Evolutionary conservation across 2,329 filamentous ascomycete genomes (phyloP), one percentile per base, ranked within the genome.

Genomic region (Ophiostoma montium): DNA sequence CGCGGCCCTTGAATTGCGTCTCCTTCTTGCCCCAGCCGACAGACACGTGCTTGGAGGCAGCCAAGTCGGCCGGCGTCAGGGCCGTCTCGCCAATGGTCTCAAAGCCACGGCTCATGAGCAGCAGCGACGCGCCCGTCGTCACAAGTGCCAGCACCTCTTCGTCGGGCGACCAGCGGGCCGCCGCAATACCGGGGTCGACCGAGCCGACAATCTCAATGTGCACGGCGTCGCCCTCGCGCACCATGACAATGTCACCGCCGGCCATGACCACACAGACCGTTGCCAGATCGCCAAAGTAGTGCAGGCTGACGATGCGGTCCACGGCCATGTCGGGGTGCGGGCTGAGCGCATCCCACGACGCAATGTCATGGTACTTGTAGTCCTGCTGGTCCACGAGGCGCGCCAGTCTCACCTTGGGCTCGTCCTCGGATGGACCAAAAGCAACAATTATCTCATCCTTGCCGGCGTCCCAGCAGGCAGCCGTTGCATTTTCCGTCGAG

Each of bases 21-120:
- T 98, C 92, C 62, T 85, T 87, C 70, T 96, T 96, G 52, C 92
- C 92, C 92, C 92, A 98, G 46, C 92, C 92, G 19, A 98, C 90
- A 18, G 88, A 94, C 50, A 95, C 92, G 69, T 95, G 89, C 63
- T 83, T 92, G 23, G 84, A 96, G n/a, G 80, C 78, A 57, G 84
- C 84, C 54, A 94, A 75, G 64, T 94, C 90, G 41, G 89, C 86
- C 0, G 70, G 62, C 0, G 76, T 78, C 63, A 96, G 79, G 32
- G 72, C 69, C 47, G 85, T 74, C 63, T 89, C 84, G 32, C 84
- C 78, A 38, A 94, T 79, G 50, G 82, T 82, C 57, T 96, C 90
- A 56, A 96, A 94, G 23, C 82, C 80, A 54, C 88, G 77, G 50
- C 88, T 95, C 90, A 98, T 95, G 61, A 95, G 86, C 50, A 96